Percentiles rank a stretch among this genome's conserved stretches.
phyloP scores from a whole-genome alignment of 2,329 filamentous ascomycete species.

The Truncatella angustata region DNA sequence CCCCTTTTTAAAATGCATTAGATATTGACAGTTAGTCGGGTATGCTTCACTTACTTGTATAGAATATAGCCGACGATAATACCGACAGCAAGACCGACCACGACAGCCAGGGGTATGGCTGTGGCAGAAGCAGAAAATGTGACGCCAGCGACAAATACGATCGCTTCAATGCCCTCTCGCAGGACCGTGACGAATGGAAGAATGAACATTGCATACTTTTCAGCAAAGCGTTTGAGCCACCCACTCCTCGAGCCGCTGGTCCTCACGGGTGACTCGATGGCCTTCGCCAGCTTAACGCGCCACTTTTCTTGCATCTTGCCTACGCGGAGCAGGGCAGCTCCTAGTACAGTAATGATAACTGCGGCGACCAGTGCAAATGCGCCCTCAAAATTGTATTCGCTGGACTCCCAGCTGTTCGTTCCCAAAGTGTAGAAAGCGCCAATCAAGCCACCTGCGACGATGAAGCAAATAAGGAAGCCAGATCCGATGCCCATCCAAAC shows the following conservation, averaged over 20 bases:
- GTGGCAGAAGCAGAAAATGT: conserved; percentile 72
- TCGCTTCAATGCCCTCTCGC: conserved; percentile 80
- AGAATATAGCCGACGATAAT: conserved; percentile 67
- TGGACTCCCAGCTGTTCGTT: conserved; percentile 61
- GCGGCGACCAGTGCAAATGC: conserved; percentile 73
- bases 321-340: conserved; percentile 75
- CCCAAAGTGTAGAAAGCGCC: conserved; percentile 71
- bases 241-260: conserved; percentile 38
- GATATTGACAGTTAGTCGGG: neutral
- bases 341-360: conserved; percentile 79
- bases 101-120: conserved; percentile 73
- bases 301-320: conserved; percentile 85
- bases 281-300: conserved; percentile 75
- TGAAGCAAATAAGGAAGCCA: conserved; percentile 63
- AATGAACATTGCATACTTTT: conserved; percentile 84
- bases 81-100: conserved; percentile 70
- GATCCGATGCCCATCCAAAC: conserved; percentile 67
- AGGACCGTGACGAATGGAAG: conserved; percentile 87
- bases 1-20: conserved; percentile 35
- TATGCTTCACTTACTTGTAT: conserved; percentile 66
- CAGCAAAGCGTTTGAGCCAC: conserved; percentile 60
- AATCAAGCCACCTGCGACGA: conserved; percentile 66
- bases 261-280: conserved; percentile 54
- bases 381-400: conserved; percentile 80
- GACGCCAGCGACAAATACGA: conserved; percentile 84